phyloP scores from a whole-genome alignment of 495 filamentous ascomycete genomes.

The Penicillium fimorum region DNA sequence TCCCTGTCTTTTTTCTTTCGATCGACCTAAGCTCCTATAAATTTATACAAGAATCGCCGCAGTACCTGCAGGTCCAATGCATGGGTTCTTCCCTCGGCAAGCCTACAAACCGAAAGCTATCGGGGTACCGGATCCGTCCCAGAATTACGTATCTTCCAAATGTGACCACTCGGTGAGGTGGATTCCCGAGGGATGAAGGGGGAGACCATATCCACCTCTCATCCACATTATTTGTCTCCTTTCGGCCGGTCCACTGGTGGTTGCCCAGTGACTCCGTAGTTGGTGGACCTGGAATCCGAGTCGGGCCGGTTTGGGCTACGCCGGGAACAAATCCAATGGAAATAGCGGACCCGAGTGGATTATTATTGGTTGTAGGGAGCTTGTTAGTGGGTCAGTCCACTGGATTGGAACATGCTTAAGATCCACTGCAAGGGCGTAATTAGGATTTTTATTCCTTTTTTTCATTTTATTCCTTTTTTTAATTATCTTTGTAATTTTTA shows the following conservation, averaged over 20 bases:
- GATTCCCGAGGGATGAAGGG: slow-evolving; percentile 24
- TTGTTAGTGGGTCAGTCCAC: slow-evolving; percentile 24
- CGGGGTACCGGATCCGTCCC: slow-evolving; percentile 11
- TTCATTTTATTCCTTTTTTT: background rate
- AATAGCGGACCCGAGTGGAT: slow-evolving; percentile 8
- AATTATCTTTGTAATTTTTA: background rate
- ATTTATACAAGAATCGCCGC: slow-evolving; percentile 5
- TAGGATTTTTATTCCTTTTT: background rate
- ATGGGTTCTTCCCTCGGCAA: slow-evolving; percentile 7
- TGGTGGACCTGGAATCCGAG: slow-evolving; percentile 35
- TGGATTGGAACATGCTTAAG: slow-evolving; percentile 20
- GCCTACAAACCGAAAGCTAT: background rate
- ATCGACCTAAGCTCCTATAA: background rate
- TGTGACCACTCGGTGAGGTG: slow-evolving; percentile 31
- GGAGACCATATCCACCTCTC: slow-evolving; percentile 14
- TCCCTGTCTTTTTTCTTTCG: slow-evolving; percentile 5
- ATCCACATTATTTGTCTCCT: slow-evolving; percentile 14
- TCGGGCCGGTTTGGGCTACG: slow-evolving; percentile 33
- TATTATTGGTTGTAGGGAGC: slow-evolving; percentile 21
- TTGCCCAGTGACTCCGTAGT: slow-evolving; percentile 27
- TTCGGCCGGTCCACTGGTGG: slow-evolving; percentile 19
- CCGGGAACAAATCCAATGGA: slow-evolving; percentile 30
- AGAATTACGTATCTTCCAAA: slow-evolving; percentile 25
- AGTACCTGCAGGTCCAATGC: slow-evolving; percentile 7
- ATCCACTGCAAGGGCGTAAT: slow-evolving; percentile 31